Evolutionary conservation across 1,284 basidiomycete species (phyloP).

Genomic region (Cryptococcus sp.): DNA sequence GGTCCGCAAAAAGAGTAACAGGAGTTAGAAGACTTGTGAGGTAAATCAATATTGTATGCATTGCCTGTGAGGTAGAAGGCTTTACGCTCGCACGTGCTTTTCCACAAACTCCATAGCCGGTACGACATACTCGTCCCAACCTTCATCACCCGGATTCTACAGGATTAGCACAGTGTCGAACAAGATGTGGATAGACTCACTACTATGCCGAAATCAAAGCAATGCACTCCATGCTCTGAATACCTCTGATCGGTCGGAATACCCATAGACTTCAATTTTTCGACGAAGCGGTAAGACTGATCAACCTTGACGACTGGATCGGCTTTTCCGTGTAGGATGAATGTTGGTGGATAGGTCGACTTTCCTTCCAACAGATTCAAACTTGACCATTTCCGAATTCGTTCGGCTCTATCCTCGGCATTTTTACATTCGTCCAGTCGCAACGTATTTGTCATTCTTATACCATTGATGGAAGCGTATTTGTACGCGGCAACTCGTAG

Average conservation of each 20-base stretch:
- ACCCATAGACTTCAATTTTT: constrained; percentile 9
- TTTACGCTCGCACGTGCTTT: not conserved
- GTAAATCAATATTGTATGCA: not conserved
- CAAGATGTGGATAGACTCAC: constrained; percentile 11
- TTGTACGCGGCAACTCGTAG: constrained; percentile 15
- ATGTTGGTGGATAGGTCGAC: constrained; percentile 22
- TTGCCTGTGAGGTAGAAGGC: not conserved
- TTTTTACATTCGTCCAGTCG: constrained; percentile 7
- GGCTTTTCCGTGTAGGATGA: constrained; percentile 20
- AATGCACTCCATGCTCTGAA: constrained; percentile 14
- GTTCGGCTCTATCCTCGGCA: constrained; percentile 9
- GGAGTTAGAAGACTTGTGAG: not conserved
- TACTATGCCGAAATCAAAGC: constrained; percentile 21
- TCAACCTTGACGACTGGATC: constrained; percentile 19
- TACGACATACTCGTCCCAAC: constrained; percentile 23
- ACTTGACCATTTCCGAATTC: constrained; percentile 8
- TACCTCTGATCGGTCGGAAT: constrained; percentile 13
- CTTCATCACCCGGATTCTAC: constrained; percentile 18
- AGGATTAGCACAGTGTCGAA: no score
- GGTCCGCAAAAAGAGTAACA: not conserved
- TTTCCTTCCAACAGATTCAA: constrained; percentile 7
- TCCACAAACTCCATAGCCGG: constrained; percentile 23
- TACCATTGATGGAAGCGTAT: constrained; percentile 1
- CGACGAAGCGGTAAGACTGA: constrained; percentile 16
- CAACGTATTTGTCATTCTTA: constrained; percentile 10